These are phyloP conservation scores for Dactylellina haptotyla DNA, from an alignment of 2,329 filamentous ascomycete genomes.

Conservation along the genomic window DNA sequence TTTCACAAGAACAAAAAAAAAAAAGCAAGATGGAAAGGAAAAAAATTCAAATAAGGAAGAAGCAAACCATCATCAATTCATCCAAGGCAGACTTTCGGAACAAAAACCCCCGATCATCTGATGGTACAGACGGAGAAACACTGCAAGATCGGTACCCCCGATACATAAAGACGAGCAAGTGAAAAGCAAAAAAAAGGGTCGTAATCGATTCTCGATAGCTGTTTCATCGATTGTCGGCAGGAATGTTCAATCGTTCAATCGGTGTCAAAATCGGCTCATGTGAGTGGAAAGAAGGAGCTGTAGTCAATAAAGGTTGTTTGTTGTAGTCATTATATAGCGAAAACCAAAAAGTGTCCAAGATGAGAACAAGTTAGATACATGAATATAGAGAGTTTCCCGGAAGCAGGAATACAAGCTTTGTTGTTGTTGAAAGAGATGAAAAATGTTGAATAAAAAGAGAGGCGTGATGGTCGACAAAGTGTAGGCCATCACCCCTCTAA, in stretches of 20 bases:
- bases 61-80: background rate
- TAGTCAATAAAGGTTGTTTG: constrained; percentile 18
- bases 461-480: background rate
- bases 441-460: background rate
- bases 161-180: background rate
- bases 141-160: no score
- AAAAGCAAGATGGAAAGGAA: background rate
- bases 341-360: constrained; percentile 1
- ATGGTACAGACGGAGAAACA: no score
- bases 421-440: constrained; percentile 2
- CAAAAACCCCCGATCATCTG: no score
- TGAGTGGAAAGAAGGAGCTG: constrained; percentile 16
- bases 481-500: background rate
- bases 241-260: no score
- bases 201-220: constrained; percentile 7
- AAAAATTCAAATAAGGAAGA: background rate
- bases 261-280: background rate
- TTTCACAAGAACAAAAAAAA: background rate
- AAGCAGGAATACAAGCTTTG: no score
- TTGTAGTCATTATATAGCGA: constrained; percentile 21
- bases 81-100: background rate
- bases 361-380: constrained; percentile 44
- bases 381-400: constrained; percentile 31
- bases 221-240: constrained; percentile 7
- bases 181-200: background rate